Conservation (phyloP, 176 grass and related monocot species). For the Eleusine coracana region DNA sequence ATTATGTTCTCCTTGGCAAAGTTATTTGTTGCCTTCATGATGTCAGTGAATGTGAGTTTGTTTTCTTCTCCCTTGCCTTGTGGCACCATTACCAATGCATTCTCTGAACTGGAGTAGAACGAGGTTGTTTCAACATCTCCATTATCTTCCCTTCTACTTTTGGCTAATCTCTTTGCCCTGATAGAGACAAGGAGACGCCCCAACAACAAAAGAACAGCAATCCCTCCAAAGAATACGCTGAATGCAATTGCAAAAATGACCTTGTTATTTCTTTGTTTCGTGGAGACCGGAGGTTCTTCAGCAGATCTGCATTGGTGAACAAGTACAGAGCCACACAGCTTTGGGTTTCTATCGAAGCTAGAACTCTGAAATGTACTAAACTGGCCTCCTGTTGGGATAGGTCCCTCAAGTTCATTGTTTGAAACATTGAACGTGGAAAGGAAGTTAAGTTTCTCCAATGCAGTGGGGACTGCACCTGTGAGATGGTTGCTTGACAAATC, state of each 20-base stretch:
- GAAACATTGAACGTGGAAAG: constrained; percentile 40
- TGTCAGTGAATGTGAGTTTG: constrained; percentile 52
- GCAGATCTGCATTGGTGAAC: not conserved
- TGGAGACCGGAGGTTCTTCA: not conserved
- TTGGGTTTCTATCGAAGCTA: constrained; percentile 41
- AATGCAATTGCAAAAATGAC: not conserved
- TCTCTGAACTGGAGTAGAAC: constrained; percentile 13
- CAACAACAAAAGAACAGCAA: constrained; percentile 20
- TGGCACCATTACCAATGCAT: constrained; percentile 40
- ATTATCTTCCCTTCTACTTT: not conserved
- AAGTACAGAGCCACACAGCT: constrained; percentile 20
- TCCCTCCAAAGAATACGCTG: constrained; percentile 20
- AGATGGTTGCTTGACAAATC: constrained; percentile 40
- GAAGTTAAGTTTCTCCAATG: constrained; percentile 15
- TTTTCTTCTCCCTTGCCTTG: not conserved
- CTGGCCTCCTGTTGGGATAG: constrained; percentile 33
- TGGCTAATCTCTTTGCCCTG: not conserved
- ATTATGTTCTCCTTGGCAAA: constrained; percentile 67
- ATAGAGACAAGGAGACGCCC: not conserved
- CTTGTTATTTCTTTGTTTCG: not conserved
- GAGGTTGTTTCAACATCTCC: constrained; percentile 23
- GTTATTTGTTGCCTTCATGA: constrained; percentile 65
- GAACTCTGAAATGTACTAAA: constrained; percentile 38
- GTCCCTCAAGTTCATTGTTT: constrained; percentile 34
- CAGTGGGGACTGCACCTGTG: not conserved